A percentile compares a stretch with the other conserved stretches of the same genome.
Conservation (phyloP, 1,284 basidiomycete genomes). For the Malassezia pachydermatis region DNA sequence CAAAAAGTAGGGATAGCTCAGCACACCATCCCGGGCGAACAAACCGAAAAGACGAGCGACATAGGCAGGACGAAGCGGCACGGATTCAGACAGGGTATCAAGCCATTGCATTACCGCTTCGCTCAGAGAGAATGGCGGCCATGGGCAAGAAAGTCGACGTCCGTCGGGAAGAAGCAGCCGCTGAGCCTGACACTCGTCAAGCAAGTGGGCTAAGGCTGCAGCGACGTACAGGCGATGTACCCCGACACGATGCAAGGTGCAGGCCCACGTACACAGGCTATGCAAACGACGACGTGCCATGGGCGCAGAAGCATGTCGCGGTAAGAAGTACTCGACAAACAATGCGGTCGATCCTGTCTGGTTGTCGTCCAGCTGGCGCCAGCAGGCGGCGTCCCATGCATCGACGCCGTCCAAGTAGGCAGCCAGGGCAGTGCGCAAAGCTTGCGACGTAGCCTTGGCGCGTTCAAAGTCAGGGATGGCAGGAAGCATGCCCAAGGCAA, state of each 20-base stretch:
- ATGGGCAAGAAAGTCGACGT: slow-evolving; percentile 2
- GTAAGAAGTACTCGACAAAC: slow-evolving; percentile 8
- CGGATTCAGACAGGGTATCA: neutral
- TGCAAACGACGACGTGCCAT: neutral
- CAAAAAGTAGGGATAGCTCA: slow-evolving; percentile 73
- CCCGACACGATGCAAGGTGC: neutral
- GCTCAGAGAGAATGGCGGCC: slow-evolving; percentile 3
- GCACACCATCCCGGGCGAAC: slow-evolving; percentile 63
- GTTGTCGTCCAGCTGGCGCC: slow-evolving; percentile 5
- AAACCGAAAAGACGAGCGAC: slow-evolving; percentile 54
- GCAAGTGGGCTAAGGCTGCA: neutral
- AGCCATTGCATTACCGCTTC: slow-evolving; percentile 8
- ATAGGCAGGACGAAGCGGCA: neutral
- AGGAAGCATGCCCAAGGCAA: too few species aligned
- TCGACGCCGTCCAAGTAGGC: neutral
- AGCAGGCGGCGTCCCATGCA: neutral
- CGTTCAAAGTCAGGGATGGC: neutral
- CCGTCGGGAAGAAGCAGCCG: slow-evolving; percentile 9
- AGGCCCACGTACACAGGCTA: slow-evolving; percentile 10
- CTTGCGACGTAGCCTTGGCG: neutral
- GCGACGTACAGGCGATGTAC: slow-evolving; percentile 4
- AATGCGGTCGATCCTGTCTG: neutral
- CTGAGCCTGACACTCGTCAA: slow-evolving; percentile 11
- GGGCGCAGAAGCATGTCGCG: neutral
- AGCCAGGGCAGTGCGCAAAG: neutral